phyloP scores from a whole-genome alignment of 352 stramenopile genomes.

The Phytophthora quininea region DNA sequence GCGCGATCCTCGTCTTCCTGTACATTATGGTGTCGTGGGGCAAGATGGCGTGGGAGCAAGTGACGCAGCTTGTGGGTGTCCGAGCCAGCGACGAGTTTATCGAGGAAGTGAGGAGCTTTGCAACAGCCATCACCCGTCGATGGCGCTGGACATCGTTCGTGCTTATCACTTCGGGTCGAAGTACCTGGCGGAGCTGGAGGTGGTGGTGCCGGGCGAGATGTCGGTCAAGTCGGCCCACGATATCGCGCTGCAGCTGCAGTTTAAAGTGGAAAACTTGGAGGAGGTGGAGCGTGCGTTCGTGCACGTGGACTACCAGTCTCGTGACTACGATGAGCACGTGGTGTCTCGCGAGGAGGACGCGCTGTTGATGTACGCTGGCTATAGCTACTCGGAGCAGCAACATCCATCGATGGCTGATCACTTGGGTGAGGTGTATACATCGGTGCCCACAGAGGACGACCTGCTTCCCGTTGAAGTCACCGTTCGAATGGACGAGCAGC shows the following conservation, averaged over 20 bases:
- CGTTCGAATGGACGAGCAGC: slow-evolving; percentile 6
- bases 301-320: slow-evolving; percentile 93
- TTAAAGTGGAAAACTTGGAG: slow-evolving; percentile 91
- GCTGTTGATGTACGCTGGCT: slow-evolving; percentile 51
- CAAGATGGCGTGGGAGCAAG: slow-evolving; percentile 92
- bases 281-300: slow-evolving; percentile 95
- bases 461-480: slow-evolving; percentile 1
- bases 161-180: slow-evolving; percentile 95
- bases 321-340: slow-evolving; percentile 78
- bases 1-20: slow-evolving; percentile 92
- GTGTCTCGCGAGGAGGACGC: slow-evolving; percentile 60
- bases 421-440: slow-evolving; percentile 23
- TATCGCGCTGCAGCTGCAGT: slow-evolving; percentile 94
- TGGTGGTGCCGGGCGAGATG: slow-evolving; percentile 91
- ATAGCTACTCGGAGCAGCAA: slow-evolving; percentile 13
- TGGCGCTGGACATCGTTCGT: slow-evolving; percentile 90
- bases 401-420: slow-evolving; percentile 7
- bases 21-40: slow-evolving; percentile 95
- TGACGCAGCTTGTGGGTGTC: slow-evolving; percentile 80
- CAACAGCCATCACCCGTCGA: slow-evolving; percentile 62
- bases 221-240: slow-evolving; percentile 93
- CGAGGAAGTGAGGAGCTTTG: slow-evolving; percentile 86
- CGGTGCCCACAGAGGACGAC: slow-evolving; percentile 25
- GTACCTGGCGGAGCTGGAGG: slow-evolving; percentile 94
- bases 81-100: slow-evolving; percentile 88